Evolutionary conservation across 83 land plant genomes (phyloP).

Genomic region (Picea abies): DNA sequence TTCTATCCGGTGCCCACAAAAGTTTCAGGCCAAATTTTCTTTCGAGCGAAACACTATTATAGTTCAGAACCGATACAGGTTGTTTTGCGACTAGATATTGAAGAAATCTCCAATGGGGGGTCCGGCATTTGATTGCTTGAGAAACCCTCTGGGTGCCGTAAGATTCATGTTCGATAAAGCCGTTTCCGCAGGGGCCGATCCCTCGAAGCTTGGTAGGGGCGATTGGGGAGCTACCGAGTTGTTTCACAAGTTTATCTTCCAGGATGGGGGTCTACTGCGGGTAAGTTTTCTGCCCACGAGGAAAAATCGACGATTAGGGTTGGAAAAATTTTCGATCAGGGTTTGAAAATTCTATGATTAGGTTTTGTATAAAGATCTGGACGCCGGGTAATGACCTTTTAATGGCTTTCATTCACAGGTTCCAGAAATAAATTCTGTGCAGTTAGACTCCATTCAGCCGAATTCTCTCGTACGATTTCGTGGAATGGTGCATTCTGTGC

Average conservation of each 20-base stretch:
- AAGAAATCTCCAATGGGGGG: slow-evolving; percentile 61
- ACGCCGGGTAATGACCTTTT: too few relatives aligned
- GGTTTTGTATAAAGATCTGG: neutral
- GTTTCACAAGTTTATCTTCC: slow-evolving; percentile 54
- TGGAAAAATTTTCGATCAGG: too few relatives aligned
- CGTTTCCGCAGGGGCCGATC: slow-evolving; percentile 30
- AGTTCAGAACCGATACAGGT: too few relatives aligned
- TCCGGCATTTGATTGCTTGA: slow-evolving; percentile 61
- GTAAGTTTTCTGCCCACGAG: slow-evolving; percentile 27
- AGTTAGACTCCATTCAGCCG: slow-evolving; percentile 49
- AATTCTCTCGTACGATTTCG: slow-evolving; percentile 84
- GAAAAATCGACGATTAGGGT: neutral
- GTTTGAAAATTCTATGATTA: neutral
- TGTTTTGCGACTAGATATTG: too few relatives aligned
- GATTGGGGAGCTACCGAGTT: slow-evolving; percentile 82
- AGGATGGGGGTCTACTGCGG: slow-evolving; percentile 51
- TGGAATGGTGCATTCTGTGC: slow-evolving; percentile 98
- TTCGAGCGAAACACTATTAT: too few relatives aligned
- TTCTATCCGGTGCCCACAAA: too few relatives aligned
- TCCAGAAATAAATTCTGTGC: slow-evolving; percentile 62
- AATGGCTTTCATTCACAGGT: slow-evolving; percentile 39
- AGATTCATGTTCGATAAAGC: slow-evolving; percentile 74
- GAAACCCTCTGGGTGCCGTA: slow-evolving; percentile 89
- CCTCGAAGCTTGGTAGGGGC: slow-evolving; percentile 35
- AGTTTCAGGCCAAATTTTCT: too few relatives aligned